Evolutionary conservation across 306 rosid genomes (phyloP).

Genomic region (Vicia villosa): DNA sequence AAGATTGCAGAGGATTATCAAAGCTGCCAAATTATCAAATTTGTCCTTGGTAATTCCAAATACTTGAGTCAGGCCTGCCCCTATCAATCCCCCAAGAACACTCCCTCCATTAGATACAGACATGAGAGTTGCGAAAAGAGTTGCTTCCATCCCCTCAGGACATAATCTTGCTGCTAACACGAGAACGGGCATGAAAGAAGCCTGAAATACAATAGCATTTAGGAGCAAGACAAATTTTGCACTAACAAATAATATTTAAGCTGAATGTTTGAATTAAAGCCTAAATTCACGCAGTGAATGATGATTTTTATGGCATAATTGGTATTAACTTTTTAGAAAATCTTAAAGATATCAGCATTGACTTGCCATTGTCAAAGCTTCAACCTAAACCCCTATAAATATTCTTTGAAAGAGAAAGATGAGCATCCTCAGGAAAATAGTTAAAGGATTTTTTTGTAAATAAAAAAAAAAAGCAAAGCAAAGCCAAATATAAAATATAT

Average conservation of each 20-base stretch:
- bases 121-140: conserved; percentile 99
- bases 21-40: conserved; percentile 71
- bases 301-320: conserved; percentile 12
- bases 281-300: conserved; percentile 3
- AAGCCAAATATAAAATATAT: conserved; percentile 16
- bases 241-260: conserved; percentile 26
- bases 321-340: conserved; percentile 18
- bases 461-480: conserved; percentile 15
- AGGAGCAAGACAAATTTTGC: conserved; percentile 32
- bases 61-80: conserved; percentile 86
- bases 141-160: conserved; percentile 99
- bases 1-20: conserved; percentile 87
- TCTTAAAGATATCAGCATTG: conserved; percentile 8
- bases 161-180: conserved; percentile 93
- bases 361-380: conserved; percentile 11
- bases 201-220: conserved; percentile 53
- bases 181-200: conserved; percentile 98
- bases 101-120: conserved; percentile 91
- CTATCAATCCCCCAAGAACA: conserved; percentile 89
- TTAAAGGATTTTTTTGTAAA: conserved; percentile 3
- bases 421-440: background rate
- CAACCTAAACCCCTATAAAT: conserved; percentile 14
- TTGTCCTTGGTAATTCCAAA: conserved; percentile 88
- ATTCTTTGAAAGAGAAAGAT: conserved; percentile 27
- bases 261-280: conserved; percentile 23